A percentile compares a stretch with the other conserved stretches of the same genome.
Evolutionary conservation across 345 rosid genomes (phyloP).

Genomic region (Acer saccharum): DNA sequence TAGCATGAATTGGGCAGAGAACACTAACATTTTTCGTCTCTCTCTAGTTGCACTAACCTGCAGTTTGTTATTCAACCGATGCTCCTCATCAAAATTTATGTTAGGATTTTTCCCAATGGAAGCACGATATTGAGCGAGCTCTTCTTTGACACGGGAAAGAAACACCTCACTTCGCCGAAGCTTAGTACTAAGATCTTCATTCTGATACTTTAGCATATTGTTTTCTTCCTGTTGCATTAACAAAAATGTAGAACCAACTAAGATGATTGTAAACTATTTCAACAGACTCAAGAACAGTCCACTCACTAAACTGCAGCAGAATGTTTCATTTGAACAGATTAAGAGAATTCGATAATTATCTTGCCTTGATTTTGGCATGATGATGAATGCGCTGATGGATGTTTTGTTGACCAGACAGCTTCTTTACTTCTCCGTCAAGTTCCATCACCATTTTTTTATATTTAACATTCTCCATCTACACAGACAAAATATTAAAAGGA

Average conservation of each 20-base stretch:
- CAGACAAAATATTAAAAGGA: constrained; percentile 4
- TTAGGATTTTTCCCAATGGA: constrained; percentile 55
- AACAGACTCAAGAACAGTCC: not conserved
- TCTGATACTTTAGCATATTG: constrained; percentile 67
- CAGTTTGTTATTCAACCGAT: constrained; percentile 49
- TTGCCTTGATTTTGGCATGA: constrained; percentile 90
- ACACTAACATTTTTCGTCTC: not conserved
- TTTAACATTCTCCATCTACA: constrained; percentile 67
- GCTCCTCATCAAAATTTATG: constrained; percentile 59
- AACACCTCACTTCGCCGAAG: constrained; percentile 55
- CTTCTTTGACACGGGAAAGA: constrained; percentile 73
- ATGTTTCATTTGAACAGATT: not conserved
- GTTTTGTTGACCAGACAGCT: constrained; percentile 86
- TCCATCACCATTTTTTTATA: constrained; percentile 62
- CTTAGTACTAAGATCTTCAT: constrained; percentile 71
- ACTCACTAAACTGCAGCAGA: not conserved
- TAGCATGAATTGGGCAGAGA: not conserved
- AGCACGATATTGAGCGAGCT: constrained; percentile 71
- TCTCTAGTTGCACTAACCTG: constrained; percentile 40
- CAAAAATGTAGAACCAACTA: not conserved
- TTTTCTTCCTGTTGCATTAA: constrained; percentile 79
- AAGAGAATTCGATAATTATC: constrained; percentile 19
- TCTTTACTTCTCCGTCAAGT: constrained; percentile 79
- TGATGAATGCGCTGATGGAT: constrained; percentile 90
- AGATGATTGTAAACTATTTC: too few species aligned